phyloP scores from a whole-genome alignment of 352 stramenopile species.

The Pythium guiyangense region DNA sequence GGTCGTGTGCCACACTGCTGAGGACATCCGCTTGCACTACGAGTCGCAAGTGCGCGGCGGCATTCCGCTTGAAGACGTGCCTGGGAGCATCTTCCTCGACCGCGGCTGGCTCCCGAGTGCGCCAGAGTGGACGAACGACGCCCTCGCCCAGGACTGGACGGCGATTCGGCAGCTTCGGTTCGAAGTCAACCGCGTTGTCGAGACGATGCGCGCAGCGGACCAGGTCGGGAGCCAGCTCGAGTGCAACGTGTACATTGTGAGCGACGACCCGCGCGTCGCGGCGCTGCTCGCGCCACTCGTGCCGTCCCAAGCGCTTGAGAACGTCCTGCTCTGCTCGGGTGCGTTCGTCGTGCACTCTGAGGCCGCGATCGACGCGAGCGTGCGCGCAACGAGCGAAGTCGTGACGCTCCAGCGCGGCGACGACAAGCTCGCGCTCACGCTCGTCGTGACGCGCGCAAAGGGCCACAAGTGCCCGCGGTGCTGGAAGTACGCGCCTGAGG shows the following conservation, averaged over 20 bases:
- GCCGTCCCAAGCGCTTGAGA: conserved; percentile 57
- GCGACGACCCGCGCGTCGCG: conserved; percentile 24
- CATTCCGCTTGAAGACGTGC: conserved; percentile 43
- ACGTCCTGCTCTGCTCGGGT: conserved; percentile 71
- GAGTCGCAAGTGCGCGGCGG: conserved; percentile 30
- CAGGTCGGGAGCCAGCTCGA: conserved; percentile 66
- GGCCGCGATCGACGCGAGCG: conserved; percentile 25
- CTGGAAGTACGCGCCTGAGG: conserved; percentile 78
- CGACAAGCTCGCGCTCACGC: conserved; percentile 38
- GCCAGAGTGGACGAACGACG: conserved; percentile 41
- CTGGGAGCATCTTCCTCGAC: conserved; percentile 72
- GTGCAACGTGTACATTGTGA: conserved; percentile 62
- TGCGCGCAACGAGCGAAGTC: conserved; percentile 14
- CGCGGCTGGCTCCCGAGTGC: conserved; percentile 54
- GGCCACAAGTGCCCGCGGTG: conserved; percentile 87
- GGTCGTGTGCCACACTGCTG: conserved; percentile 94
- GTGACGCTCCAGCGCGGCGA: conserved; percentile 24
- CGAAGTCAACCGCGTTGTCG: conserved; percentile 73
- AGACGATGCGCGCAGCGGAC: conserved; percentile 58
- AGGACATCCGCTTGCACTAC: conserved; percentile 95
- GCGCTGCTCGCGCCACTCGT: conserved; percentile 59
- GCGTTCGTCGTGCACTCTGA: conserved; percentile 36
- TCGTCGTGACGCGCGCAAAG: conserved; percentile 52
- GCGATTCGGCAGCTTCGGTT: conserved; percentile 86
- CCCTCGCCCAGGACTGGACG: conserved; percentile 75